Evolutionary conservation across 345 rosid genomes (phyloP).

Genomic region (Aethionema arabicum): DNA sequence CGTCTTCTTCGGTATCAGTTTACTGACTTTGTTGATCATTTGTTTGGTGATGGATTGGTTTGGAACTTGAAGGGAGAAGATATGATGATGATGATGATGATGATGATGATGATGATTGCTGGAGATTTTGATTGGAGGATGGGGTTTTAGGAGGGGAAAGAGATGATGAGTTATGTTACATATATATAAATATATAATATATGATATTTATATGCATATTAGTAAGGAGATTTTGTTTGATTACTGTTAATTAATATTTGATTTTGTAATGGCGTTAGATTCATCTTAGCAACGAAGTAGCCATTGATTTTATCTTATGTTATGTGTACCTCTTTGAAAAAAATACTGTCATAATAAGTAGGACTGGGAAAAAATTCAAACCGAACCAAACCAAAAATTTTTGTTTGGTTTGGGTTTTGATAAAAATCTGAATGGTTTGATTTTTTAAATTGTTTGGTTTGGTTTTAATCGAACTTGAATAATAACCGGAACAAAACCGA

Average conservation of each 20-base stretch:
- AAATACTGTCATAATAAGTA: too few relatives aligned
- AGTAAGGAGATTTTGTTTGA: constrained; percentile 19
- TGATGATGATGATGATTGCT: neutral
- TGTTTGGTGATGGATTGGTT: constrained; percentile 21
- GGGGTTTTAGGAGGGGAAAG: constrained; percentile 17
- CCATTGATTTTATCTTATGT: constrained; percentile 11
- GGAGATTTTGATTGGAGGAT: constrained; percentile 32
- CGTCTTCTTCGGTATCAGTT: constrained; percentile 22
- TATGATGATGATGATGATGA: neutral
- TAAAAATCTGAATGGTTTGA: too few relatives aligned
- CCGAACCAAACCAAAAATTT: too few relatives aligned
- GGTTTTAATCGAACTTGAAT: too few relatives aligned
- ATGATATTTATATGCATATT: constrained; percentile 16
- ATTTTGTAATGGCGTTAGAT: constrained; percentile 36
- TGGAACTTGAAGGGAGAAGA: neutral
- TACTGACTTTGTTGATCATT: constrained; percentile 31
- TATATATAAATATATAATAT: constrained; percentile 24
- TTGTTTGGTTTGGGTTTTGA: too few relatives aligned
- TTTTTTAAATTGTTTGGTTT: too few relatives aligned
- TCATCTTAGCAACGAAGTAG: constrained; percentile 34
- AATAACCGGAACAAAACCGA: too few relatives aligned
- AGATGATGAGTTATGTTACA: constrained; percentile 6
- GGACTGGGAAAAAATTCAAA: too few relatives aligned
- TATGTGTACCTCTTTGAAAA: constrained; percentile 17
- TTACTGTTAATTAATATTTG: constrained; percentile 24